phyloP scores from a whole-genome alignment of 305 asterid species.

The Solanum hybrid region DNA sequence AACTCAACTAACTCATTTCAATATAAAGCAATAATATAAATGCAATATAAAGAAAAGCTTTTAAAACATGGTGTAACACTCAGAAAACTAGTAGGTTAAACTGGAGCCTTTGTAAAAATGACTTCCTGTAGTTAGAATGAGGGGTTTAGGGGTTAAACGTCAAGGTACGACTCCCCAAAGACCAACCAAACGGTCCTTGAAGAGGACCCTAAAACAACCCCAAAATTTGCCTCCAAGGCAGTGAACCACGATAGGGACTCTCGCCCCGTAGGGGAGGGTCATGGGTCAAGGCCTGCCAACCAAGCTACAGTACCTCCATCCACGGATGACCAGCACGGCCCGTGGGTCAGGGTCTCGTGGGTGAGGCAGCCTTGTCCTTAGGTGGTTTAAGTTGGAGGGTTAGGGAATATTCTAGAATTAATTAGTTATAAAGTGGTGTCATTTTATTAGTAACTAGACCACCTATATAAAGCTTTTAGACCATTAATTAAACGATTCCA shows the following conservation, averaged over 20 bases:
- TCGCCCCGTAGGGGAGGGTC: background rate
- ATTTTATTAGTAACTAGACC: background rate
- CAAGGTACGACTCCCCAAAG: background rate
- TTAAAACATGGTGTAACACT: background rate
- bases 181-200: background rate
- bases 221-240: too few species aligned
- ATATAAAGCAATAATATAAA: too few species aligned
- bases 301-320: background rate
- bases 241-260: background rate
- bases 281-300: background rate
- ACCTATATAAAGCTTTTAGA: background rate
- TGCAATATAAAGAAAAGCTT: background rate
- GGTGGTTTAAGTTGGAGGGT: background rate
- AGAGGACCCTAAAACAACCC: too few species aligned
- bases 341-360: background rate
- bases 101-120: background rate
- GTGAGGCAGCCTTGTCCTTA: background rate
- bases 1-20: background rate
- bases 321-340: background rate
- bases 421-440: background rate
- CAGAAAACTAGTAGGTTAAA: background rate
- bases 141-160: background rate
- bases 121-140: background rate
- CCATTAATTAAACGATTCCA: background rate
- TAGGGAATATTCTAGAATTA: background rate